Evolutionary conservation across 2,329 filamentous ascomycete genomes (phyloP), one percentile per base, ranked within the genome.

Genomic region (Xylariaceae sp.): DNA sequence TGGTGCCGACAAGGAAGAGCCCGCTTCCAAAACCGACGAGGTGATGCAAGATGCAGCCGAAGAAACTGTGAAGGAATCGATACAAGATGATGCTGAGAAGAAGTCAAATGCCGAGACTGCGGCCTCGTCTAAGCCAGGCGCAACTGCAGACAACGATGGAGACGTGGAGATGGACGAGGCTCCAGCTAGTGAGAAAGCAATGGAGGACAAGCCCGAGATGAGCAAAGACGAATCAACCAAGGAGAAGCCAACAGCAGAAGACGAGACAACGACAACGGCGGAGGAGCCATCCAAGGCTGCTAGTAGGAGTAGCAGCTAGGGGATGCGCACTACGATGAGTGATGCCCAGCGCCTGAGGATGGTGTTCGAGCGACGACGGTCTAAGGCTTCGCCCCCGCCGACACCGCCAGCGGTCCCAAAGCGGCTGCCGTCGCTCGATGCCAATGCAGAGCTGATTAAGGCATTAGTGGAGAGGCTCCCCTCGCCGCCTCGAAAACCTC

Each of bases 111-210:
- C 61, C 7, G 22, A 7, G 18, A 62, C 65, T 18, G 49, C 55
- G 39, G 45, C 58, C 53, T 27, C 44, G 11, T 53, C 35, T 31
- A 47, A 33, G 6, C 53, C 67, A 35, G 64, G 64, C 15, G 48
- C 59, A 5, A 69, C 68, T 32, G 62, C 71, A 5, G 76, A 80
- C 30, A 64, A 62, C 2, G 76, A 79, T 49, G 76, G 76, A 11
- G 75, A 80, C 57, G 68, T 80, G 6, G 74, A 76, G 10, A 80
- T 80, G 76, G 67, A 65, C 2, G 74, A 73, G 39, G 55, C 70
- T 2, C 62, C 65, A 5, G 30, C 52, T 1, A 58, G 62, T 9
- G 51, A 74, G 41, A 72, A 74, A 27, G 22, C 22, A 27, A 7
- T 7, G 49, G 66, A 68, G 31, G 71, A 74, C 38, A 30, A 40